Conservation (phyloP, 345 rosid species). For the Dimocarpus longan region DNA sequence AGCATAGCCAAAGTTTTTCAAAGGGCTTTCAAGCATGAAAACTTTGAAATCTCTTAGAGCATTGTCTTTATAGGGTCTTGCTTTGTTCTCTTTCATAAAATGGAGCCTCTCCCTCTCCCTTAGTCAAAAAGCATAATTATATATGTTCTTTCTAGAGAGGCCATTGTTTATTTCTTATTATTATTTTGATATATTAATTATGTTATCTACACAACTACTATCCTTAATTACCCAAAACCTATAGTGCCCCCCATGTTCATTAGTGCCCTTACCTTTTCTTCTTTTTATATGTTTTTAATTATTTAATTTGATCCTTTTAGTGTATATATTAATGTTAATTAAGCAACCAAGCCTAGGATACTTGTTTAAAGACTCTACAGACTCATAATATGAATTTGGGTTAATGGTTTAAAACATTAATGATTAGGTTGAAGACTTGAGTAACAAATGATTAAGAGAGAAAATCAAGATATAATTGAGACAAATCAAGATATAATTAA, state of each 20-base stretch:
- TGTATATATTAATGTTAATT: not conserved
- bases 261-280: not conserved
- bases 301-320: not conserved
- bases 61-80: not conserved
- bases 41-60: not conserved
- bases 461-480: too few relatives aligned
- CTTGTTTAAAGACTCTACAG: too few relatives aligned
- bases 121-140: slow-evolving; percentile 28
- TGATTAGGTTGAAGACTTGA: too few relatives aligned
- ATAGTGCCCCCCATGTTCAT: slow-evolving; percentile 9
- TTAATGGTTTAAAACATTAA: not conserved
- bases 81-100: slow-evolving; percentile 3
- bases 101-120: not conserved
- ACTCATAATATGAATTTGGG: not conserved
- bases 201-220: slow-evolving; percentile 8
- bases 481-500: too few relatives aligned
- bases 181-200: not conserved
- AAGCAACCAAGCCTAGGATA: too few relatives aligned
- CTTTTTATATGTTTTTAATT: not conserved
- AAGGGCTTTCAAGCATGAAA: slow-evolving; percentile 19
- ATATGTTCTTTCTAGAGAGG: slow-evolving; percentile 17
- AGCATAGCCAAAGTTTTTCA: slow-evolving; percentile 30
- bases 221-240: not conserved
- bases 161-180: slow-evolving; percentile 3
- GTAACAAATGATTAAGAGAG: too few relatives aligned